Evolutionary conservation across 768 basidiomycete species (phyloP), one percentile per base, ranked within the genome.

Genomic region (Cyclocybe aegerita): DNA sequence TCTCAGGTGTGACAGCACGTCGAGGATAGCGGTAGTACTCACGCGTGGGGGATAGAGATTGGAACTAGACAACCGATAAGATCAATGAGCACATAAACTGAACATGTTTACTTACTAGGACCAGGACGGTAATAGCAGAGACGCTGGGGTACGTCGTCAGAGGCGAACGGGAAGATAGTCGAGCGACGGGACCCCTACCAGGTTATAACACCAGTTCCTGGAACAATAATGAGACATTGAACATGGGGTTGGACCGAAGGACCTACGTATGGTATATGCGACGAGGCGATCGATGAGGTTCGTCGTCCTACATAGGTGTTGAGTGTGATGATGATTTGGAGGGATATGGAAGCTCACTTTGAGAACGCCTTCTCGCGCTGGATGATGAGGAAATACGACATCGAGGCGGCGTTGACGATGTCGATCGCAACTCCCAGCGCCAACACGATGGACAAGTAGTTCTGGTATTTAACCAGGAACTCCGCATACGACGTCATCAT

Each of bases 371-470:
- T 29, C 39, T 44, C 39, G 9, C 54, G 44, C 29, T 38, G 36
- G 11, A 31, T 23, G 5, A 55, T 10, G 32, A 55, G 36, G 15
- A 50, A 55, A 14, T 43, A 50, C 8, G 51, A 23, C 54, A 55
- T 55, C 4, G 54, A 39, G 0, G 43, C 17, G 16, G 54, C 49
- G 14, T 50, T 55, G 8, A 39, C 39, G 15, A 50, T 40, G 46
- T 55, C 54, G 16, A 55, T 50, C n/a, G 39, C 36, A 6, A 42
- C 49, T 4, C 49, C 54, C 15, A 51, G 36, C 9, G 35, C 39
- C 7, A 55, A 46, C 15, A 55, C 23, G 15, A 34, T 39, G 14
- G 45, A 46, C 4, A 55, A 14, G 34, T 34, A 39, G 7, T 36
- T 11, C 33, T 42, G 6, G 14, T 40, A 36, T 2, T 42, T 38